Conservation (phyloP, 306 rosid species). For the Glycine tomentella region DNA sequence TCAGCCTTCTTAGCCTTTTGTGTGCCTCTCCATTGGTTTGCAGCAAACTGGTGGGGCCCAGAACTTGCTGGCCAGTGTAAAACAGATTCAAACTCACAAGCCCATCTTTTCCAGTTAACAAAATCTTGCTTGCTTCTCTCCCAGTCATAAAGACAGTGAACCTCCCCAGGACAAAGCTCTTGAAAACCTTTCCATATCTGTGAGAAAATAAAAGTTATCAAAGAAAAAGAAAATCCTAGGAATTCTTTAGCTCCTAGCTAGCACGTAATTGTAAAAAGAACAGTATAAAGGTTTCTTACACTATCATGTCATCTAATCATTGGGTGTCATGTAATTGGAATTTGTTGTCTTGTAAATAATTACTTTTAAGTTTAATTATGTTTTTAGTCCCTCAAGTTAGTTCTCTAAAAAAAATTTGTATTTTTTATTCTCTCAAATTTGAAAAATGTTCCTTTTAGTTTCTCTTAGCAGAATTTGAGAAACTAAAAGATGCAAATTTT, state of each 20-base stretch:
- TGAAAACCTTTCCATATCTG: conserved; percentile 89
- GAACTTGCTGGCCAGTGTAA: conserved; percentile 78
- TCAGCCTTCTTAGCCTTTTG: conserved; percentile 76
- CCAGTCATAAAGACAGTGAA: conserved; percentile 57
- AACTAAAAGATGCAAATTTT: too few relatives aligned
- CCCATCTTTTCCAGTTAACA: conserved; percentile 45
- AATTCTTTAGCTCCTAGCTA: not conserved
- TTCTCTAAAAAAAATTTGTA: too few relatives aligned
- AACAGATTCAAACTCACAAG: conserved; percentile 85
- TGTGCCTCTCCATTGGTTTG: conserved; percentile 84
- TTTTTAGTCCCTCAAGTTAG: too few relatives aligned
- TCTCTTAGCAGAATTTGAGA: too few relatives aligned
- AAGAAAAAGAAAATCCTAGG: not conserved
- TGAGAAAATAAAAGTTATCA: not conserved
- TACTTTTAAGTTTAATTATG: too few relatives aligned
- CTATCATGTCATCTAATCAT: not conserved
- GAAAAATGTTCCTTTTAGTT: too few relatives aligned
- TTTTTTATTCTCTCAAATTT: too few relatives aligned
- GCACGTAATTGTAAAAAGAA: not conserved
- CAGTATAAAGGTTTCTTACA: not conserved
- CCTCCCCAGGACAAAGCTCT: conserved; percentile 79
- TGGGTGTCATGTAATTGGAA: not conserved
- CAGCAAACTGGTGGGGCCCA: conserved; percentile 84
- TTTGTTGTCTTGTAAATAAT: not conserved
- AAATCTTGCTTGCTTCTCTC: too few relatives aligned